Base-by-base conservation (phyloP, 805 yeast species). In the Hanseniaspora meyeri region DNA sequence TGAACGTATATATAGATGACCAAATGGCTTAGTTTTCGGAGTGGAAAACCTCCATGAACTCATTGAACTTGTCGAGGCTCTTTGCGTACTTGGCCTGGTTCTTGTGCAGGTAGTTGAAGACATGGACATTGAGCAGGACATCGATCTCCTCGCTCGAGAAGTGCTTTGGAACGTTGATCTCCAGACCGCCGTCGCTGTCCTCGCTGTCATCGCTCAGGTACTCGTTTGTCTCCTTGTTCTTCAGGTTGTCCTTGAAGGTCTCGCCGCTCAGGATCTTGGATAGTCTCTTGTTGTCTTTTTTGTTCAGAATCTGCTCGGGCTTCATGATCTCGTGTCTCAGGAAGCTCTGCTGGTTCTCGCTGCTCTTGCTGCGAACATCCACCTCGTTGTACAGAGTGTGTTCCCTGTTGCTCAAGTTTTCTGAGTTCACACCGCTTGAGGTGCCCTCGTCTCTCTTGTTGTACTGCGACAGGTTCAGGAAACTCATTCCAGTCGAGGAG, bases 121-220 rank as follows among this genome's bases (percentile, higher is more conserved):
- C 38, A 39, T 55, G 58, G 2, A 49, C 51, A 19, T 46, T 49
- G 24, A 55, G n/a, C n/a, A 49, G 16, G 16, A 39, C 20, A 29
- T 49, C 54, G 31, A 55, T 34, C 20, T 55, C 55, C 19, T 55
- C 54, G 17, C 20, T 19, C 2, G 42, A 34, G 38, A 55, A 49
- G 19, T 49, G 39, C 27, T 50, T 42, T 10, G 58, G 54, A 43
- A 55, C 54, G 17, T 55, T 45, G 10, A 55, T 55, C 38, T 55
- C 47, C 16, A 55, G 27, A 3, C 48, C 54, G 12, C 50, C 55
- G 10, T 55, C 58, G 20, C 48, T 45, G 19, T 55, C 52, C 2
- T 53, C 49, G 17, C 47, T 49, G 34, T 43, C 49, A 42, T 38
- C 50, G 16, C 20, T 38, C 14, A 19, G 19, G 42, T 24, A 39